phyloP scores from a whole-genome alignment of 345 rosid genomes.

The Populus alba region DNA sequence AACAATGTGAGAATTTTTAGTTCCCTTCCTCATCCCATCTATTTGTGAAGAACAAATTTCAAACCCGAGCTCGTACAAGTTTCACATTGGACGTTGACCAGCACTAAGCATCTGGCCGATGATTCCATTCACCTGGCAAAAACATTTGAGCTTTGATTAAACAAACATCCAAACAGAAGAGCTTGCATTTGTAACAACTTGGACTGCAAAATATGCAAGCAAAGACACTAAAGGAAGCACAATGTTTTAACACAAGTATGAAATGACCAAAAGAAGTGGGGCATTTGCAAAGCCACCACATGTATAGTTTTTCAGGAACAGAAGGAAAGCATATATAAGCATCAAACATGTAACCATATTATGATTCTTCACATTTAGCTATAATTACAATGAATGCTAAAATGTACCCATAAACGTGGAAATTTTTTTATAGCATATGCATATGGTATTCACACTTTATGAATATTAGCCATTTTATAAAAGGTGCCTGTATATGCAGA shows the following conservation, averaged over 20 bases:
- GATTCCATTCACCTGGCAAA: slow-evolving; percentile 73
- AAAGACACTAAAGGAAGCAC: background rate
- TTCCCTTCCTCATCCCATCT: background rate
- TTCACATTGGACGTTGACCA: slow-evolving; percentile 64
- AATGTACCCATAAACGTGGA: background rate
- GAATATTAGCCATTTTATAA: background rate
- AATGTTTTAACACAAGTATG: background rate
- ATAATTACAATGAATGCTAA: background rate
- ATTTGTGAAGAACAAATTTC: background rate
- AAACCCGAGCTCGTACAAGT: background rate
- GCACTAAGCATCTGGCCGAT: slow-evolving; percentile 84
- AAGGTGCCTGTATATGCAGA: background rate
- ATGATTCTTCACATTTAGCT: background rate
- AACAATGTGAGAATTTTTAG: background rate
- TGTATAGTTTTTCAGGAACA: background rate
- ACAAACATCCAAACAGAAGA: background rate
- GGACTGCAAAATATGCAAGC: background rate
- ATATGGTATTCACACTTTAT: background rate
- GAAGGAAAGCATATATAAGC: background rate
- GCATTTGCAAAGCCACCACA: background rate
- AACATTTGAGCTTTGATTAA: background rate
- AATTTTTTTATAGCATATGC: background rate
- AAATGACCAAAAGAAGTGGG: background rate
- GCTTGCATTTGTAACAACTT: background rate
- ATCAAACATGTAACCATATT: background rate